Evolutionary conservation across 345 rosid species (phyloP).

Genomic region (Salix dunnii): DNA sequence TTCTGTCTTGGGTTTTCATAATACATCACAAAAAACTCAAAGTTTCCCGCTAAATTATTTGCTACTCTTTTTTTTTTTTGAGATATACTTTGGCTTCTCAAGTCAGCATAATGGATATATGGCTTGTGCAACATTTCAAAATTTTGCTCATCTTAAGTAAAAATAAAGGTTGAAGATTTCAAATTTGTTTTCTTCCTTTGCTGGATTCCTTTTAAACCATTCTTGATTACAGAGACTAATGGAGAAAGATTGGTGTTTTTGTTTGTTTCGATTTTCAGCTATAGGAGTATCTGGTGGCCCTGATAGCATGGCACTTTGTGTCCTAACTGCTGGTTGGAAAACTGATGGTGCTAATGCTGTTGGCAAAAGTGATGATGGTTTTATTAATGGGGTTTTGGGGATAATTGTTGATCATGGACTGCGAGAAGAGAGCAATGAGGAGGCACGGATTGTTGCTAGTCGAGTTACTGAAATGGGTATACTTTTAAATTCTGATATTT

Average conservation of each 20-base stretch:
- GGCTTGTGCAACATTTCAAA: not conserved
- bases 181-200: too few relatives aligned
- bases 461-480: conserved; percentile 82
- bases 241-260: not conserved
- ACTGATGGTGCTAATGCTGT: conserved; percentile 30
- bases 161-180: too few relatives aligned
- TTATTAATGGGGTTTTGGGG: conserved; percentile 79
- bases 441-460: conserved; percentile 52
- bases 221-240: not conserved
- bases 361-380: conserved; percentile 32
- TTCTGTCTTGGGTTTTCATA: not conserved
- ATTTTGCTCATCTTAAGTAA: not conserved
- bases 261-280: conserved; percentile 37
- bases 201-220: too few relatives aligned
- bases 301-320: conserved; percentile 88
- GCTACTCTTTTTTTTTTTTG: too few relatives aligned
- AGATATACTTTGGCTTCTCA: too few relatives aligned
- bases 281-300: conserved; percentile 95
- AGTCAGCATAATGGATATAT: too few relatives aligned
- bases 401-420: conserved; percentile 82
- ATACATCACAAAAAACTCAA: too few relatives aligned
- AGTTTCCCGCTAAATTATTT: too few relatives aligned
- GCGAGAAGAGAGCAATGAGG: conserved; percentile 69
- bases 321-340: conserved; percentile 83
- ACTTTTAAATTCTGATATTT: conserved; percentile 3